These are phyloP conservation scores for Gynostemma pentaphyllum DNA, from an alignment of 306 rosid genomes.

Conservation along the genomic window DNA sequence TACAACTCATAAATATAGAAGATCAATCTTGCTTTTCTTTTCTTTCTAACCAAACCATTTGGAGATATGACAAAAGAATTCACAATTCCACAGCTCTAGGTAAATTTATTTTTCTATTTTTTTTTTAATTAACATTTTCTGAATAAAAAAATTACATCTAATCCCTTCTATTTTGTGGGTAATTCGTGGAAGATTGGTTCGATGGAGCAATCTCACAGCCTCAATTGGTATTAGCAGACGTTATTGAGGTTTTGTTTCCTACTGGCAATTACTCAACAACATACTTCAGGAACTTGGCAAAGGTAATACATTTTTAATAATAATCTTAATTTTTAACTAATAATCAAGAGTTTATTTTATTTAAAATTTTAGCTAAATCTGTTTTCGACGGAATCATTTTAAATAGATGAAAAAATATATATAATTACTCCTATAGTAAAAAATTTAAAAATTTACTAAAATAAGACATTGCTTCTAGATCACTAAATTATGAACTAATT, in stretches of 20 bases:
- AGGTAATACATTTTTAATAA: conserved; percentile 33
- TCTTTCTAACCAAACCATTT: conserved; percentile 62
- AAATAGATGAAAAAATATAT: too few species aligned
- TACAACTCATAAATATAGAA: conserved; percentile 51
- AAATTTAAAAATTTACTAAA: too few species aligned
- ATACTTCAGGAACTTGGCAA: conserved; percentile 68
- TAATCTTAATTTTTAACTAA: neutral
- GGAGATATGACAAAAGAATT: conserved; percentile 76
- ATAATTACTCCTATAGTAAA: too few species aligned
- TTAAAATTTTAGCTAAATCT: neutral
- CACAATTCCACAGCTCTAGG: conserved; percentile 43
- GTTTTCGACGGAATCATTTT: too few species aligned
- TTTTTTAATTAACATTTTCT: too few species aligned
- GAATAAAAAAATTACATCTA: too few species aligned
- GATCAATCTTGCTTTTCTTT: conserved; percentile 85
- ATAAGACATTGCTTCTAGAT: too few species aligned
- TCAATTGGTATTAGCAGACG: conserved; percentile 81
- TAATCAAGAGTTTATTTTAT: neutral
- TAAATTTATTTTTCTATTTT: neutral
- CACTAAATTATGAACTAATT: too few species aligned
- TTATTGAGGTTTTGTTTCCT: conserved; percentile 57
- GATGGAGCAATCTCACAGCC: conserved; percentile 89
- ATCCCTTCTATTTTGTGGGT: neutral
- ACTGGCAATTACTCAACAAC: conserved; percentile 61
- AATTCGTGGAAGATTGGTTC: conserved; percentile 71